Percentiles rank a stretch among this genome's conserved stretches.
Evolutionary conservation across 441 rosid species (phyloP).

Genomic region (Syzygium malaccense): DNA sequence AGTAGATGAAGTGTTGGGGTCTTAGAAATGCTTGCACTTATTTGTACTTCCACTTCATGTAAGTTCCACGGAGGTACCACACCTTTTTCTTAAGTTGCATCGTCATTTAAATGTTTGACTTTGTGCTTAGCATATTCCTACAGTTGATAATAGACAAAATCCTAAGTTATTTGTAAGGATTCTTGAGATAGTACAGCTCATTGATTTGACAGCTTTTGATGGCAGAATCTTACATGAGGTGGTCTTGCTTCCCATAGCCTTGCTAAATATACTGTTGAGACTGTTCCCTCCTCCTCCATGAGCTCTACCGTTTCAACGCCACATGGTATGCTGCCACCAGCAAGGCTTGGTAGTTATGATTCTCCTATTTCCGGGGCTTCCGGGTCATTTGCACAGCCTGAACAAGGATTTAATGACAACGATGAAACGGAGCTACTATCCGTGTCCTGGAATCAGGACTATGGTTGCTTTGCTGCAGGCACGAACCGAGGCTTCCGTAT

Average conservation of each 20-base stretch:
- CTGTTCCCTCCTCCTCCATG: slow-evolving; percentile 31
- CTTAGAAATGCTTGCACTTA: background rate
- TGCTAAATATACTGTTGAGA: slow-evolving; percentile 2
- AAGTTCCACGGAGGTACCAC: background rate
- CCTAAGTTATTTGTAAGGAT: background rate
- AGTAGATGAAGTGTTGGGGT: background rate
- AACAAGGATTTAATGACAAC: slow-evolving; percentile 23
- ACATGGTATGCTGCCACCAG: slow-evolving; percentile 16
- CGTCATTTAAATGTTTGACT: background rate
- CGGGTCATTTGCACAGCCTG: slow-evolving; percentile 21
- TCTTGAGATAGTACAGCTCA: background rate
- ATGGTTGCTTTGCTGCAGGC: slow-evolving; percentile 75
- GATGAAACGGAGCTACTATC: slow-evolving; percentile 55
- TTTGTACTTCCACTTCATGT: background rate
- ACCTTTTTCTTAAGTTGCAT: background rate
- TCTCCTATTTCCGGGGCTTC: slow-evolving; percentile 16
- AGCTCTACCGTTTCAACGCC: slow-evolving; percentile 39
- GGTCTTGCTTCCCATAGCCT: slow-evolving; percentile 4
- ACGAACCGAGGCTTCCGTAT: slow-evolving; percentile 75
- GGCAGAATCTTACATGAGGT: background rate
- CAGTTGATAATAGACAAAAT: background rate
- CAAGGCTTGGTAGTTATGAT: slow-evolving; percentile 22
- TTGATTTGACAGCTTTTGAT: background rate
- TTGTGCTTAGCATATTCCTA: background rate
- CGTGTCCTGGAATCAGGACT: slow-evolving; percentile 86